phyloP scores from a whole-genome alignment of 352 stramenopile species.

The Pythium grandisporangium region DNA sequence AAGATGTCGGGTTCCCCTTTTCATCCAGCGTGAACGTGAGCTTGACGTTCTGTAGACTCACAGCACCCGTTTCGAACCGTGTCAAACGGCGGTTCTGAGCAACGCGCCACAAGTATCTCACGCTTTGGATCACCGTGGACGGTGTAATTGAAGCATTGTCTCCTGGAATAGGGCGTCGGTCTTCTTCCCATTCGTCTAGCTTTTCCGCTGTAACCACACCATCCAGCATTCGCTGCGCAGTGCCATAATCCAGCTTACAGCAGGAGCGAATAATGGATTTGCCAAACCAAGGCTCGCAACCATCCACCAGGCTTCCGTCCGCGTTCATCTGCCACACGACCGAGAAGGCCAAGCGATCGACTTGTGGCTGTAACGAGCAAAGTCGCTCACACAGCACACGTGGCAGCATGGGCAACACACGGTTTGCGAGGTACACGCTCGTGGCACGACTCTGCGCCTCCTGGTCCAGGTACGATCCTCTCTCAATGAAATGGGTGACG shows the following conservation, averaged over 20 bases:
- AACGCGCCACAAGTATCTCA: conserved; percentile 59
- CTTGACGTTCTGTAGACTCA: conserved; percentile 92
- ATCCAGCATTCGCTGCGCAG: conserved; percentile 96
- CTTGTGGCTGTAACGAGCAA: conserved; percentile 95
- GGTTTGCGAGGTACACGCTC: conserved; percentile 96
- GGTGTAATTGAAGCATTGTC: conserved; percentile 42
- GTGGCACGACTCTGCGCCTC: conserved; percentile 92
- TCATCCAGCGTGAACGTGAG: conserved; percentile 91
- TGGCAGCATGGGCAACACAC: conserved; percentile 95
- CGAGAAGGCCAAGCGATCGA: conserved; percentile 93
- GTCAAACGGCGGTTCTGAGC: conserved; percentile 61
- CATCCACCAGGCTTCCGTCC: conserved; percentile 88
- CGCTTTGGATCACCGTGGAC: conserved; percentile 45
- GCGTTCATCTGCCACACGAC: conserved; percentile 96
- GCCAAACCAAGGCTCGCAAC: conserved; percentile 92
- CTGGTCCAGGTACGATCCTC: conserved; percentile 86
- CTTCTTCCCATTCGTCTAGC: conserved; percentile 62
- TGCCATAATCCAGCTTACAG: conserved; percentile 94
- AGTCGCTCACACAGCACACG: conserved; percentile 94
- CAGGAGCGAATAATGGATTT: conserved; percentile 97
- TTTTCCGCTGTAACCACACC: conserved; percentile 61
- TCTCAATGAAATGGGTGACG: conserved; percentile 93
- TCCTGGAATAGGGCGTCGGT: conserved; percentile 27
- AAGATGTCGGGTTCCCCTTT: conserved; percentile 85
- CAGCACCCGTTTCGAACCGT: conserved; percentile 88